Evolutionary conservation across 495 filamentous ascomycete genomes (phyloP).

Genomic region (Aspergillus kassunensis): DNA sequence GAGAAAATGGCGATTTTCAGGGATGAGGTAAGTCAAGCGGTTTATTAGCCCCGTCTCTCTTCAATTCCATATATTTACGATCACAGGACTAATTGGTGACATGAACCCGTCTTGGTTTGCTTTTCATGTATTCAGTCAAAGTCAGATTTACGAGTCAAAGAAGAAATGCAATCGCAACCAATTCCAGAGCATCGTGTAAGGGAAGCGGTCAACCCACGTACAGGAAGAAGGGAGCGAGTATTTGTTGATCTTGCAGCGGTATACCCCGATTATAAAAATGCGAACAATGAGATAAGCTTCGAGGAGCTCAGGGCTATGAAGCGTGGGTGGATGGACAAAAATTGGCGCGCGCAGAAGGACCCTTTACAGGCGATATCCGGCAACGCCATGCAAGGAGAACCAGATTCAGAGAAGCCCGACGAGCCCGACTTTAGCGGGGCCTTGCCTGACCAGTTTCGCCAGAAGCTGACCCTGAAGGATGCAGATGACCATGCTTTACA

Average conservation of each 20-base stretch:
- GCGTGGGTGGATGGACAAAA: conserved; percentile 69
- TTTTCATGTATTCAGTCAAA: conserved; percentile 60
- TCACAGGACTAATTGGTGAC: conserved; percentile 91
- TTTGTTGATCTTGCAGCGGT: conserved; percentile 81
- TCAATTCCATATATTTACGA: conserved; percentile 75
- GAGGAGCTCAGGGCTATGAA: conserved; percentile 83
- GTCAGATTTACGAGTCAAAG: conserved; percentile 40
- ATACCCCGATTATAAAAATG: conserved; percentile 70
- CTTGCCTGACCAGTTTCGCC: conserved; percentile 24
- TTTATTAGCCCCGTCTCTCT: conserved; percentile 27
- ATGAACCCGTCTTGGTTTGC: conserved; percentile 55
- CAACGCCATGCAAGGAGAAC: conserved; percentile 23
- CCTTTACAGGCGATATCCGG: conserved; percentile 40
- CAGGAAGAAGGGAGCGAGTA: conserved; percentile 74
- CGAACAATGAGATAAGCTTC: conserved; percentile 71
- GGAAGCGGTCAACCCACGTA: conserved; percentile 72
- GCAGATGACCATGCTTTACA: conserved; percentile 13
- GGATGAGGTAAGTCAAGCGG: conserved; percentile 76
- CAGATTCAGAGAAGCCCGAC: conserved; percentile 10
- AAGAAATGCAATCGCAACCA: conserved; percentile 30
- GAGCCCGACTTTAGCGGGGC: conserved; percentile 15
- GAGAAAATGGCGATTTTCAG: conserved; percentile 91
- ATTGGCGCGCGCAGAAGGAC: conserved; percentile 53
- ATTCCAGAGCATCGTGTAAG: conserved; percentile 55
- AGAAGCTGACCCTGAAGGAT: conserved; percentile 28